Evolutionary conservation across 306 rosid species (phyloP), one percentile per base, ranked within the genome.

Genomic region (Cucurbita pepo): DNA sequence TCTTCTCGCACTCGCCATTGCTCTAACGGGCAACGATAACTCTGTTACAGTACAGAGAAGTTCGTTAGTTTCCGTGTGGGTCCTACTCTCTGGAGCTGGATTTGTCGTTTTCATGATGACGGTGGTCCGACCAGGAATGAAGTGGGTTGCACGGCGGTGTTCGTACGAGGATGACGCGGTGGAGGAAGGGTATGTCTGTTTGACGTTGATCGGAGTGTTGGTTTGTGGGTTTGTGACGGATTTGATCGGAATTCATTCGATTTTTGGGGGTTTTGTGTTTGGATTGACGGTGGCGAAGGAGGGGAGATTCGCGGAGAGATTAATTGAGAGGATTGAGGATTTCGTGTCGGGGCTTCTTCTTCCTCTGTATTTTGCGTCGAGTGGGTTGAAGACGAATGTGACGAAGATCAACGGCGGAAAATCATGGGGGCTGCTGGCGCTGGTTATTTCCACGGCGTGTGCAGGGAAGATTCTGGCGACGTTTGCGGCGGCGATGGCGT

Each of bases 331-430:
- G 72, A 93, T 87, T 0, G 98, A 93, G 69, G 98, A 93, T 76
- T 88, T 93, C 5, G 96, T 90, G 7, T 82, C 94, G 16, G 88
- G 97, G 5, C 71, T 93, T 86, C 65, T 93, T 18, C 86, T 93
- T 0, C 98, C 98, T 0, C 87, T 93, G 3, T 93, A 90, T 79
- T 93, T 93, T 8, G 98, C 98, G 0, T 85, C 98, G 0, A 93
- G 97, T 10, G 97, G 97, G 43, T 85, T 93, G 84, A 93, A 90
- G 71, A 93, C 98, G 0, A 81, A 93, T 41, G 90, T 93, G 58
- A 77, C 96, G 3, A 90, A 80, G 48, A 88, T 93, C 0, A 77
- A 22, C 0, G 97, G 97, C 0, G 88, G 51, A 0, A 22, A 47
- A 38, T 81, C 98, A 1, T 90, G 97, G 97, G 98, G 98, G 11